Evolutionary conservation across 2,329 filamentous ascomycete species (phyloP).

Genomic region (Cercospora beticola): DNA sequence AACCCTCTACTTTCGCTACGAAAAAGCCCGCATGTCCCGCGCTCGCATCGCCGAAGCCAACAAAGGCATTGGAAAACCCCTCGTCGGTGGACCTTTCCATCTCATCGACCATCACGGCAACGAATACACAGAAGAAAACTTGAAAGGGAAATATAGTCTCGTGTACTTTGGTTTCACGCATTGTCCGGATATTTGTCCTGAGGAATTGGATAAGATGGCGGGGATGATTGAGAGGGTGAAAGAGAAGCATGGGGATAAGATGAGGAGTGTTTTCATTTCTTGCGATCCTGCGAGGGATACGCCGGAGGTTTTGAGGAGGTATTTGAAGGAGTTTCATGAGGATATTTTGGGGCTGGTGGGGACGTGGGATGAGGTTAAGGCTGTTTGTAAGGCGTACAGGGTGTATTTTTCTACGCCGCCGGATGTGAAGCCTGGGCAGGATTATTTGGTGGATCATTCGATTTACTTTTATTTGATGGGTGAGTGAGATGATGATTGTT

Average conservation of each 20-base stretch:
- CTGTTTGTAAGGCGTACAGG: slow-evolving; percentile 90
- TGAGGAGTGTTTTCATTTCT: slow-evolving; percentile 85
- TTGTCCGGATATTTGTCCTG: slow-evolving; percentile 97
- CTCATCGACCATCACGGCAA: slow-evolving; percentile 79
- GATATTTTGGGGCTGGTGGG: slow-evolving; percentile 86
- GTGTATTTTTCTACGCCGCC: slow-evolving; percentile 96
- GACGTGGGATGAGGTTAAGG: slow-evolving; percentile 89
- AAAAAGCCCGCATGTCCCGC: slow-evolving; percentile 87
- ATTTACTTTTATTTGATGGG: slow-evolving; percentile 99
- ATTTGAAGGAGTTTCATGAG: slow-evolving; percentile 87
- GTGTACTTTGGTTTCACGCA: slow-evolving; percentile 99
- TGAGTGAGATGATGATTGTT: slow-evolving; percentile 41
- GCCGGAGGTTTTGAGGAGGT: slow-evolving; percentile 77
- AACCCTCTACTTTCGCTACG: slow-evolving; percentile 86
- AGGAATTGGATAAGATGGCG: slow-evolving; percentile 99
- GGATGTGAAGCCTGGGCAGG: slow-evolving; percentile 85
- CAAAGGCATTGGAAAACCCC: slow-evolving; percentile 88
- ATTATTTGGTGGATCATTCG: slow-evolving; percentile 97
- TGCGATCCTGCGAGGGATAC: slow-evolving; percentile 93
- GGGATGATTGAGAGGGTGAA: slow-evolving; percentile 75
- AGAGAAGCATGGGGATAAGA: slow-evolving; percentile 45
- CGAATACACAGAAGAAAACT: slow-evolving; percentile 71
- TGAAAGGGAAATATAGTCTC: slow-evolving; percentile 83
- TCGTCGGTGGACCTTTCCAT: slow-evolving; percentile 85
- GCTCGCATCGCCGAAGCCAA: slow-evolving; percentile 86